Evolutionary conservation across 192 early-diverging fungal genomes (phyloP).

Genomic region (Entophlyctis helioformis): DNA sequence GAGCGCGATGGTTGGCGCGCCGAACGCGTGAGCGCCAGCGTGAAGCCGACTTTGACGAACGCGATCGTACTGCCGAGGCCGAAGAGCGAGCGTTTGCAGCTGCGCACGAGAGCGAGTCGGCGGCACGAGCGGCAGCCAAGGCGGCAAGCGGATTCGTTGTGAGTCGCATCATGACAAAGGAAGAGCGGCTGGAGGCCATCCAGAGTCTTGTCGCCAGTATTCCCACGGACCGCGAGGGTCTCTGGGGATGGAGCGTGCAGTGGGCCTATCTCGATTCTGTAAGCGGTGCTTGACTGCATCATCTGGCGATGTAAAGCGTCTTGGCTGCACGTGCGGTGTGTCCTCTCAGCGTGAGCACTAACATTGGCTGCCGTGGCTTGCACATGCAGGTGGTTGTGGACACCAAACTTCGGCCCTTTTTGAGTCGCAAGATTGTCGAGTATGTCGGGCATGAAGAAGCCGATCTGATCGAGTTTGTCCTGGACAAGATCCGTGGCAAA

Average conservation of each 20-base stretch:
- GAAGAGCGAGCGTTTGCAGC: background rate
- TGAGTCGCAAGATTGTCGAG: slow-evolving; percentile 66
- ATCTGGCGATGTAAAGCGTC: too few species aligned
- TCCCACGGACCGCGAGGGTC: slow-evolving; percentile 51
- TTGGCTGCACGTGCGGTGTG: too few species aligned
- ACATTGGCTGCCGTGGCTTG: too few species aligned
- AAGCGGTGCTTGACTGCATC: too few species aligned
- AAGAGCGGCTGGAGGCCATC: slow-evolving; percentile 52
- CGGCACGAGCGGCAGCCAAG: slow-evolving; percentile 10
- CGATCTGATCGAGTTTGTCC: slow-evolving; percentile 69
- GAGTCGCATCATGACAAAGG: slow-evolving; percentile 47
- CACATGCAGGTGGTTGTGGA: too few species aligned
- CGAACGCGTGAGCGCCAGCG: slow-evolving; percentile 37
- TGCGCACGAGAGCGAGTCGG: slow-evolving; percentile 21
- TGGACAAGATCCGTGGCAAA: too few species aligned
- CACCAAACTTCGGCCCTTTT: slow-evolving; percentile 61
- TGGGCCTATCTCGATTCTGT: slow-evolving; percentile 63
- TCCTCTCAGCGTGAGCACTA: too few species aligned
- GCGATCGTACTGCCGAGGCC: slow-evolving; percentile 33
- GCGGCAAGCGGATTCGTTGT: slow-evolving; percentile 24
- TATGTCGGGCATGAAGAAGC: slow-evolving; percentile 69
- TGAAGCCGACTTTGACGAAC: slow-evolving; percentile 32
- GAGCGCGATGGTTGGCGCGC: slow-evolving; percentile 23
- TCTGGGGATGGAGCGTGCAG: slow-evolving; percentile 61
- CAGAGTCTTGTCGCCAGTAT: slow-evolving; percentile 56